Evolutionary conservation across 768 basidiomycete genomes (phyloP), one percentile per base, ranked within the genome.

Genomic region (Hygrocybe coccinea): DNA sequence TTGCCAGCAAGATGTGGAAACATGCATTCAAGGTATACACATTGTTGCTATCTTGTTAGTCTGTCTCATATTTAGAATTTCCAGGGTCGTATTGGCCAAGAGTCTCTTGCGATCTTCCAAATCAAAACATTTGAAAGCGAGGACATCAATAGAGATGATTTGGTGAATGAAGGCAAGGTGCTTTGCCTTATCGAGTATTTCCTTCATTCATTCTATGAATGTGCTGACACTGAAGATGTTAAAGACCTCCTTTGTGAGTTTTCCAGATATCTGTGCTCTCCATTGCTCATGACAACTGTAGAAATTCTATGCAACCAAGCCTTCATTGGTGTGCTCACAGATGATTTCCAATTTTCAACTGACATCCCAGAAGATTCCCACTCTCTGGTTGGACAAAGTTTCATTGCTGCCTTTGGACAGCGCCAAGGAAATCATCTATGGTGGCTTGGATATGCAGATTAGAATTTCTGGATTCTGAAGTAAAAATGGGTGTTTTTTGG

Each of bases 1-100:
- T 62, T 50, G 29, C 53, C 0, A 56, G 50, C 19, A 61, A 61
- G 12, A 43, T 56, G 8, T 50, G 48, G 29, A 64, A 64, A 21
- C 59, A 41, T 57, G 60, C 49, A 29, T 29, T 29, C 29, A 29
- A 29, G 29, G 29, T 29, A 29, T 29, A 29, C 8, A 8, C 29
- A 29, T 29, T 29, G 8, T 29, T 29, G 8, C 0, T 64, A 59
- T 17, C 24, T 8, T 1, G 62, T 55, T 25, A 43, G 59, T 41
- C 14, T 25, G 22, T 45, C 0, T 35, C 47, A 45, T 54, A 52
- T n/a, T 41, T 48, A n/a, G 52, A 50, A 35, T 55, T 50, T 29
- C 41, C 50, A 5, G 14, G 24, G 7, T 39, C 44, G 14, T 9
- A 9, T 25, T 12, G 51, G 29, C n/a, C 5, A 24, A 24, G 39